Evolutionary conservation across 805 yeast species (phyloP).

Genomic region (Pachysolen tannophilus): DNA sequence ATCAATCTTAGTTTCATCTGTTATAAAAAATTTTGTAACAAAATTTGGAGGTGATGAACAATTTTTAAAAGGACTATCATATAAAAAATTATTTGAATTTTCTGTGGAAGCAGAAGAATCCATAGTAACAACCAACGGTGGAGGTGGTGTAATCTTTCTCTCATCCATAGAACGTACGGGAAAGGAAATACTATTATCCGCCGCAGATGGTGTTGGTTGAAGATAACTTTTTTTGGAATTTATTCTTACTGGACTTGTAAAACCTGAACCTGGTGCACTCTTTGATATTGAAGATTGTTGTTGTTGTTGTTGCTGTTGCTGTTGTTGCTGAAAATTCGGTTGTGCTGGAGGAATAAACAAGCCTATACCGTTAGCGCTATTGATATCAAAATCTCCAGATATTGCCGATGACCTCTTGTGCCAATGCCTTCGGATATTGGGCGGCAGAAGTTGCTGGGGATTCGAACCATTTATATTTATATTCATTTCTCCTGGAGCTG

Average conservation of each 20-base stretch:
- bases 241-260: constrained; percentile 2
- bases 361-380: constrained; percentile 13
- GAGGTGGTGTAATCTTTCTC: neutral
- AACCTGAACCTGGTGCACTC: constrained; percentile 14
- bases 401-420: constrained; percentile 86
- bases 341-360: no score
- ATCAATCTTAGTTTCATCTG: constrained; percentile 23
- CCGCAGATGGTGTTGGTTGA: no score
- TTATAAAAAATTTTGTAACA: constrained; percentile 22
- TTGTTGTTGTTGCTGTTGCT: constrained; percentile 5
- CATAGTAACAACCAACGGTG: neutral
- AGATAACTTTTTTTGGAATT: no score
- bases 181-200: no score
- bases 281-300: constrained; percentile 7
- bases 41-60: no score
- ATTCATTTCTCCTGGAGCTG: no score
- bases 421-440: constrained; percentile 47
- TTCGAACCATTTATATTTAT: no score
- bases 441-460: constrained; percentile 3
- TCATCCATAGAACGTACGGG: no score
- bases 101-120: neutral
- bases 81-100: neutral
- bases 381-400: constrained; percentile 70
- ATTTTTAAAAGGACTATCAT: no score
- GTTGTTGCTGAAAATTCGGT: constrained; percentile 14